Evolutionary conservation across 139 green algal genomes (phyloP).

Genomic region (Limnomonas spitsbergensis): DNA sequence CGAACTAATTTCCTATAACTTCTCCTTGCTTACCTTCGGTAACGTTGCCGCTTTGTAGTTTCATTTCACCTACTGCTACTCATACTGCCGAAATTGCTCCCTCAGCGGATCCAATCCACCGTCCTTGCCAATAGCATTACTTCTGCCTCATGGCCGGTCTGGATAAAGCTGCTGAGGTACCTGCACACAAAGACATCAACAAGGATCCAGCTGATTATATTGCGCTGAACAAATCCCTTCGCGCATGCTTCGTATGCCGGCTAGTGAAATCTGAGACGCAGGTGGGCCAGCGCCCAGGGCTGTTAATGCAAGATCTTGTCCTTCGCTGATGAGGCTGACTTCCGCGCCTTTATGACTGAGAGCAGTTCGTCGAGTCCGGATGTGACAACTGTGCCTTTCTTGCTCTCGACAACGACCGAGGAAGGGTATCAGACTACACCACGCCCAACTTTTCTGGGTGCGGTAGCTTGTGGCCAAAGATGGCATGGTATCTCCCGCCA

Average conservation of each 20-base stretch:
- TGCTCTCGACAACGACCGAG: constrained; percentile 51
- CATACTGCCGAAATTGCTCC: neutral
- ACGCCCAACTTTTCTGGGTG: constrained; percentile 74
- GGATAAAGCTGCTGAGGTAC: constrained; percentile 16
- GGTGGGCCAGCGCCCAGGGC: too few relatives aligned
- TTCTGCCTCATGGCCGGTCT: neutral
- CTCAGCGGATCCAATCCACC: too few relatives aligned
- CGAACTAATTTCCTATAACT: too few relatives aligned
- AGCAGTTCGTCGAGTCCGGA: constrained; percentile 47
- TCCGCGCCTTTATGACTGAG: too few relatives aligned
- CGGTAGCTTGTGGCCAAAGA: neutral
- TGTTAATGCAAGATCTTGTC: too few relatives aligned
- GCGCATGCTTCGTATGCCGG: constrained; percentile 49
- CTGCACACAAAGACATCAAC: constrained; percentile 19
- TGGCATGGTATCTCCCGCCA: neutral
- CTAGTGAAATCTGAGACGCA: constrained; percentile 48
- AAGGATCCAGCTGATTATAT: constrained; percentile 42
- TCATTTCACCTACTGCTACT: neutral
- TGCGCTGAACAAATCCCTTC: constrained; percentile 49
- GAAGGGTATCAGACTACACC: constrained; percentile 61
- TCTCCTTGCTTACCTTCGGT: too few relatives aligned
- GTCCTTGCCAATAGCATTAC: neutral
- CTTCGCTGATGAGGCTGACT: too few relatives aligned
- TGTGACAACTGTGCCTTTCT: constrained; percentile 78
- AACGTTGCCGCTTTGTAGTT: too few relatives aligned